Percentiles rank a stretch among this genome's conserved stretches.
Conservation (phyloP, 257 asterid genomes). For the Linderniella brevidens region DNA sequence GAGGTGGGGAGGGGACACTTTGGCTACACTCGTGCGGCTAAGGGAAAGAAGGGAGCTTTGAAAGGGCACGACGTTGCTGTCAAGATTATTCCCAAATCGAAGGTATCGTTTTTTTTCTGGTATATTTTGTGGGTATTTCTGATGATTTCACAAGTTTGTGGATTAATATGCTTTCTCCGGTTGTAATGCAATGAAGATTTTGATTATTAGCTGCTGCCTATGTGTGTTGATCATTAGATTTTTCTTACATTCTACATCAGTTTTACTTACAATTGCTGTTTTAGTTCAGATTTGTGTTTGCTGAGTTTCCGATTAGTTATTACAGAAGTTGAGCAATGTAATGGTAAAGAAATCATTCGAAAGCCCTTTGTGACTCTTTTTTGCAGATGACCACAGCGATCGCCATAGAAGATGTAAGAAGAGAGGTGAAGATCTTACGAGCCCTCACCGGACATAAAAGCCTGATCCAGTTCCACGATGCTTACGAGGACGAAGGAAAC, state of each 20-base stretch:
- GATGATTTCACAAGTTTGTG: too few relatives aligned
- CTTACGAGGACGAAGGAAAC: constrained; percentile 55
- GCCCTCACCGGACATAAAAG: constrained; percentile 51
- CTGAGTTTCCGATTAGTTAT: too few relatives aligned
- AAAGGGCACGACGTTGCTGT: constrained; percentile 90
- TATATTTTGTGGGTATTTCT: too few relatives aligned
- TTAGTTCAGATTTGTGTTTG: too few relatives aligned
- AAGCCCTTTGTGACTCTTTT: background rate
- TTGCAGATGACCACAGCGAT: constrained; percentile 60
- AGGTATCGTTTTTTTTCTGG: constrained; percentile 21
- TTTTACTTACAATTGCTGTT: too few relatives aligned
- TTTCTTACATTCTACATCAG: too few relatives aligned
- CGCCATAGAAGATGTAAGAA: constrained; percentile 50
- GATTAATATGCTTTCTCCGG: too few relatives aligned
- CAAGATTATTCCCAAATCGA: constrained; percentile 72
- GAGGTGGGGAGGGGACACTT: constrained; percentile 85
- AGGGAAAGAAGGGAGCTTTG: constrained; percentile 68
- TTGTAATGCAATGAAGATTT: too few relatives aligned
- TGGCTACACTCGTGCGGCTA: constrained; percentile 4
- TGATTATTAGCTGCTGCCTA: too few relatives aligned
- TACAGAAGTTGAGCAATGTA: too few relatives aligned
- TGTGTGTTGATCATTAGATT: too few relatives aligned
- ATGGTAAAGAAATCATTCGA: too few relatives aligned
- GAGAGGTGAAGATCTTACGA: constrained; percentile 51
- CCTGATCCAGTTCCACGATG: constrained; percentile 47